Evolutionary conservation across 768 basidiomycete species (phyloP).

Genomic region (Atractiella rhizophila): DNA sequence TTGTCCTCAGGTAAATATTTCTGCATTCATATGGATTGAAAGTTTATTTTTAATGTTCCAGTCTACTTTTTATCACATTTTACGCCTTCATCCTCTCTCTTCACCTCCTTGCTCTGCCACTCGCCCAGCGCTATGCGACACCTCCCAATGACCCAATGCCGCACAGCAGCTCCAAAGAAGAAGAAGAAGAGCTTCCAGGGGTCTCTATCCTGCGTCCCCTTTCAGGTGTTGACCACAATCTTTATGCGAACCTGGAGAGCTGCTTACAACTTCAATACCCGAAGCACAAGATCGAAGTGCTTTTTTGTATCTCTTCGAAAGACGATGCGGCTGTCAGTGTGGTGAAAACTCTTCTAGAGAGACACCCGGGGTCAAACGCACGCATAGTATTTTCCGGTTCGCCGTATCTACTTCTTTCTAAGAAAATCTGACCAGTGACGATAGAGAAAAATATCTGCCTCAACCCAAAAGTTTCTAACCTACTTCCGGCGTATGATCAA

Average conservation of each 20-base stretch:
- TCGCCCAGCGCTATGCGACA: too few species aligned
- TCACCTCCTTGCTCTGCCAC: too few species aligned
- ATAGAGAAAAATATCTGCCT: slow-evolving; percentile 42
- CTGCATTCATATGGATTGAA: too few species aligned
- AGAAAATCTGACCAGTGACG: too few species aligned
- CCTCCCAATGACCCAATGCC: too few species aligned
- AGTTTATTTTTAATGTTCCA: too few species aligned
- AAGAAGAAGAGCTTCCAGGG: slow-evolving; percentile 35
- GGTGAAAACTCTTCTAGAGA: slow-evolving; percentile 46
- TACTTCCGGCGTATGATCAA: slow-evolving; percentile 52
- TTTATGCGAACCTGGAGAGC: slow-evolving; percentile 87
- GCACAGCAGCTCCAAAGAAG: too few species aligned
- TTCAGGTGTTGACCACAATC: slow-evolving; percentile 79
- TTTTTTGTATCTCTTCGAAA: slow-evolving; percentile 73
- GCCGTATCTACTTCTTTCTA: not conserved
- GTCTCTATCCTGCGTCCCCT: slow-evolving; percentile 84
- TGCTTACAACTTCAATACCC: slow-evolving; percentile 78
- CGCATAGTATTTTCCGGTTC: slow-evolving; percentile 46
- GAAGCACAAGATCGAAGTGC: slow-evolving; percentile 45
- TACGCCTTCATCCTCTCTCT: too few species aligned
- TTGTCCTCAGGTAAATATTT: too few species aligned
- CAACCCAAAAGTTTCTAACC: slow-evolving; percentile 95
- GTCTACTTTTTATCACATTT: too few species aligned
- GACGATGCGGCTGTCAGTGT: slow-evolving; percentile 67
- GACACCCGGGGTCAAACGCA: slow-evolving; percentile 51